Base-by-base conservation (phyloP, 225 moss, liverwort and hornwort species). In the Pleurozium schreberi region DNA sequence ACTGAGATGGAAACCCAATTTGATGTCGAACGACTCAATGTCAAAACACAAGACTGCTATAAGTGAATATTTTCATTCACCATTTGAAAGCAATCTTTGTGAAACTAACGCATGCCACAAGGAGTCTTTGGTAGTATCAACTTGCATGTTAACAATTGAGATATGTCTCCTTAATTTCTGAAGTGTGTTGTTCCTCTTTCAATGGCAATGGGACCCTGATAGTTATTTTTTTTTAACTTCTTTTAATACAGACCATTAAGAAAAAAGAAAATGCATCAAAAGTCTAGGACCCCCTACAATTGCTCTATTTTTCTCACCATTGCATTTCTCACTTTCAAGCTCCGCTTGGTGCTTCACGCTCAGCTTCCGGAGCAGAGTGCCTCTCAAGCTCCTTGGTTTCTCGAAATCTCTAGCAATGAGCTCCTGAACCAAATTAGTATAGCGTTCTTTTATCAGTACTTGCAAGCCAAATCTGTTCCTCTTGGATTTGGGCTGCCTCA, bases 291-390 rank as follows among this genome's bases (percentile, higher is more conserved):
- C 52, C 18, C 36, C n/a, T 10, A 1, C 34, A 49, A 47, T 62
- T 75, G 20, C 58, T 87, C 6, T 31, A 43, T 69, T 68, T 66
- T 68, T 81, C 55, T 90, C 85, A 79, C 68, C 90, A 13, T 73
- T 82, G 25, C 59, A 85, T 5, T 28, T 75, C 40, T 82, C 10
- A 65, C 78, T 87, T 22, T 90, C 82, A 61, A 88, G 90, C 78
- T 93, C 91, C 6, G 76, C 55, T 90, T 90, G 89, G 38, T 93
- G 89, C 93, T 91, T 84, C 61, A 85, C 77, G 65, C 92, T 93
- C 38, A 92, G 40, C 90, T 92, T 94, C 82, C 91, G 88, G 12
- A 92, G 91, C 60, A 92, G 80, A 45, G 86, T 82, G 28, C 90
- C 87, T 87, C 90, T 79, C 80, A 88, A 74, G 57, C 90, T 89